These are phyloP conservation scores for Friedmanniomyces simplex DNA, from an alignment of 495 filamentous ascomycete genomes.

Conservation along the genomic window DNA sequence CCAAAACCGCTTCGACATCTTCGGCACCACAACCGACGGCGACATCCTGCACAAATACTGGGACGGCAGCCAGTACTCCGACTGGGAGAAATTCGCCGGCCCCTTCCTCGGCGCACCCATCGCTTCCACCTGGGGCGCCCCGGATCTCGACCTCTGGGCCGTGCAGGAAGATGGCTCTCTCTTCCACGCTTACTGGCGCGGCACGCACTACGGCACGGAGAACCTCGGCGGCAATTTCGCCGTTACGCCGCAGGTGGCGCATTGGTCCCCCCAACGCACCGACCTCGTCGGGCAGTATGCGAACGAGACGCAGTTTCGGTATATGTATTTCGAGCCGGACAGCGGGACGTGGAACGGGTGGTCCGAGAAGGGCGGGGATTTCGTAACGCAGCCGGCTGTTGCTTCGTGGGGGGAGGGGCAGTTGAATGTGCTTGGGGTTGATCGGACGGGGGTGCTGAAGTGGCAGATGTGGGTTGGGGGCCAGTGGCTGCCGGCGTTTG, in stretches of 20 bases:
- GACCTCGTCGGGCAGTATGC: background rate
- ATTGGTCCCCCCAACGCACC: slow-evolving; percentile 23
- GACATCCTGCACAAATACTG: slow-evolving; percentile 17
- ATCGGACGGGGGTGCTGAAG: background rate
- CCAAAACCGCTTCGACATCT: slow-evolving; percentile 22
- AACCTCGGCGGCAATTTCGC: slow-evolving; percentile 22
- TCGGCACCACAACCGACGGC: slow-evolving; percentile 5
- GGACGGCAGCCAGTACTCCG: slow-evolving; percentile 18
- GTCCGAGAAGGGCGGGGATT: slow-evolving; percentile 10
- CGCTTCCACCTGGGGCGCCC: background rate
- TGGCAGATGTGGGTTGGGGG: background rate
- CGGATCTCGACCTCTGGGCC: background rate
- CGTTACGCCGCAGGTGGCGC: slow-evolving; percentile 15
- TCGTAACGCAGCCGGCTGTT: slow-evolving; percentile 16
- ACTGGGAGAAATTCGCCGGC: slow-evolving; percentile 13
- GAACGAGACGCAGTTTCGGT: background rate
- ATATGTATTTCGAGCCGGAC: slow-evolving; percentile 4
- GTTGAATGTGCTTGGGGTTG: slow-evolving; percentile 5
- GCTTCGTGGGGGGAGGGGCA: background rate
- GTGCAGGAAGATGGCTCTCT: background rate
- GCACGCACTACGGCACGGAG: slow-evolving; percentile 11
- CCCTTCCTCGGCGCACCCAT: slow-evolving; percentile 17
- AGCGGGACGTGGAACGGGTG: background rate
- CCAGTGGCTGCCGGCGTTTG: background rate
- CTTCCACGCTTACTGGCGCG: background rate